Conservation (phyloP, 139 green algal species). For the Volvox reticuliferus region DNA sequence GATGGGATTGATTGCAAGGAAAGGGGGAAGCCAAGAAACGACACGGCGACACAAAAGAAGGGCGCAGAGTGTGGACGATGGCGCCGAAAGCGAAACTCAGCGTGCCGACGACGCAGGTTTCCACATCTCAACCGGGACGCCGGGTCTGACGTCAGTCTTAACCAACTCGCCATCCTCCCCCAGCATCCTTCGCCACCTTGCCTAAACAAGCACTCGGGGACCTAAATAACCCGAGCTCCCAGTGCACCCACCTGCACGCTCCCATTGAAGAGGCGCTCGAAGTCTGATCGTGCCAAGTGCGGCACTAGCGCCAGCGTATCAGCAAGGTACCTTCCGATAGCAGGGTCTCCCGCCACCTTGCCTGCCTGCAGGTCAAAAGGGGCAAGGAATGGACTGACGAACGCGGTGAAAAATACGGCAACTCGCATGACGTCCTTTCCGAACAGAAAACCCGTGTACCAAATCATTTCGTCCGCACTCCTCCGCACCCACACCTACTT, state of each 20-base stretch:
- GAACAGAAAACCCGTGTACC: background rate
- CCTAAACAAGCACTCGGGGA: background rate
- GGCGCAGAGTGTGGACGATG: too few species aligned
- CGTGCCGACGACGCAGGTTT: background rate
- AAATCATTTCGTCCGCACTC: background rate
- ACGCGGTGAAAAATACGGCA: background rate
- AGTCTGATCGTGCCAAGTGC: constrained; percentile 76
- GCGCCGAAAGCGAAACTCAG: background rate
- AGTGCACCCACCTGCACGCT: constrained; percentile 73
- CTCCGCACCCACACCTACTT: too few species aligned
- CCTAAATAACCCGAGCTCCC: background rate
- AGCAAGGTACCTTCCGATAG: constrained; percentile 88
- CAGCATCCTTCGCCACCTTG: background rate
- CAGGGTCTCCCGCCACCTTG: constrained; percentile 68
- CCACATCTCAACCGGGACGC: background rate
- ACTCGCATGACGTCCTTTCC: background rate
- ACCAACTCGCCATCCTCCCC: background rate
- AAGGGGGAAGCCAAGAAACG: too few species aligned
- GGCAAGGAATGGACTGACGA: background rate
- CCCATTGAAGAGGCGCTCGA: constrained; percentile 90
- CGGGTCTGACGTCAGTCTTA: too few species aligned
- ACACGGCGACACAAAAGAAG: too few species aligned
- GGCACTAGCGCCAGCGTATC: constrained; percentile 91
- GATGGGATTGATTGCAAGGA: too few species aligned
- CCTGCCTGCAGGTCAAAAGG: constrained; percentile 67